A percentile compares a stretch with the other conserved stretches of the same genome.
Conservation (phyloP, 2,329 filamentous ascomycete species). For the Xylaria sp. region DNA sequence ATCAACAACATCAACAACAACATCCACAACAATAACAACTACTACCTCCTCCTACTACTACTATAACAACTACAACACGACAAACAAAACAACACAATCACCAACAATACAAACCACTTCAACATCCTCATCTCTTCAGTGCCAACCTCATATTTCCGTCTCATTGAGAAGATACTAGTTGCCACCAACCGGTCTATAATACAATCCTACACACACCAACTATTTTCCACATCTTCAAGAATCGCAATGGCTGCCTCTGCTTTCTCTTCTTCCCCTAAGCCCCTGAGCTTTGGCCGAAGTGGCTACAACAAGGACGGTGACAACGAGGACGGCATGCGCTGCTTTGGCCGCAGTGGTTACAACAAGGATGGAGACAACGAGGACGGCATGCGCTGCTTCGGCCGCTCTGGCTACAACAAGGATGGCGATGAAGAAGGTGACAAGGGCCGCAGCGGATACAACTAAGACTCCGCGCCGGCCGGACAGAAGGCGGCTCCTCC, state of each 20-base stretch:
- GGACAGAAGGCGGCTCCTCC: slow-evolving; percentile 24
- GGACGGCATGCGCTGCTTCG: slow-evolving; percentile 36
- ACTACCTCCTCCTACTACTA: background rate
- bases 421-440: slow-evolving; percentile 37
- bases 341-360: slow-evolving; percentile 49
- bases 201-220: slow-evolving; percentile 21
- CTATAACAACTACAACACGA: slow-evolving; percentile 15
- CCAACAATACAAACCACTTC: slow-evolving; percentile 18
- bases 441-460: slow-evolving; percentile 36
- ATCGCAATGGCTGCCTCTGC: slow-evolving; percentile 53
- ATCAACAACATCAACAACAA: slow-evolving; percentile 26
- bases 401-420: slow-evolving; percentile 40
- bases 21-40: slow-evolving; percentile 11
- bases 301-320: slow-evolving; percentile 59
- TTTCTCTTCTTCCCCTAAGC: slow-evolving; percentile 47
- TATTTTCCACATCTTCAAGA: slow-evolving; percentile 28
- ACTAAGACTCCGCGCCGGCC: slow-evolving; percentile 27
- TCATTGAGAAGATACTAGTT: slow-evolving; percentile 22
- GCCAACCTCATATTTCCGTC: slow-evolving; percentile 11
- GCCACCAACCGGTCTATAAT: slow-evolving; percentile 13
- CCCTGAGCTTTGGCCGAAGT: slow-evolving; percentile 55
- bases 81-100: too few species aligned
- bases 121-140: slow-evolving; percentile 10
- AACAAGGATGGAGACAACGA: slow-evolving; percentile 49
- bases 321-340: slow-evolving; percentile 51